Percentiles rank a stretch among this genome's conserved stretches.
These are phyloP conservation scores for Musa beccarii DNA, from an alignment of 176 grass and related monocot genomes.

Conservation along the genomic window DNA sequence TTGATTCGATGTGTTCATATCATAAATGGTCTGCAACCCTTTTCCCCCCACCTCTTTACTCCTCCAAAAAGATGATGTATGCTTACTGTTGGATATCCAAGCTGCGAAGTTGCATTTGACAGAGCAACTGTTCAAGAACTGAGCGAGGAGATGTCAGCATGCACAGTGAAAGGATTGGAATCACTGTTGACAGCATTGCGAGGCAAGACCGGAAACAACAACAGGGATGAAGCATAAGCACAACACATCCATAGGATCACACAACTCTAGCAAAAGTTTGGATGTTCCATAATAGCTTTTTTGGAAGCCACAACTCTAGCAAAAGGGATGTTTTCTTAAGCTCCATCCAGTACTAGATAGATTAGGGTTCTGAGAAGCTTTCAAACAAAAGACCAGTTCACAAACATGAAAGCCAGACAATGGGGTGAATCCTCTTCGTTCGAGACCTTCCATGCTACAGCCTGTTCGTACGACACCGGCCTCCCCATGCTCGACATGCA, in stretches of 20 bases:
- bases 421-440: constrained; percentile 47
- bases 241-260: not conserved
- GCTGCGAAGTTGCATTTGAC: too few relatives aligned
- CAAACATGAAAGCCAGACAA: constrained; percentile 91
- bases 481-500: constrained; percentile 88
- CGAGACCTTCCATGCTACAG: constrained; percentile 75
- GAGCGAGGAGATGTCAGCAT: not conserved
- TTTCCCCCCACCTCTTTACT: not conserved
- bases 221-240: not conserved
- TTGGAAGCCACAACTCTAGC: not conserved
- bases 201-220: not conserved
- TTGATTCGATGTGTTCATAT: not conserved
- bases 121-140: not conserved
- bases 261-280: not conserved
- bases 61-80: not conserved
- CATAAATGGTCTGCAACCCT: not conserved
- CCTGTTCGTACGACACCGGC: constrained; percentile 64
- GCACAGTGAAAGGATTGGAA: not conserved
- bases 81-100: not conserved
- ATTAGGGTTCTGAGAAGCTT: not conserved
- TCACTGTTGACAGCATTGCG: too few relatives aligned
- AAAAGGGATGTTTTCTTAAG: not conserved
- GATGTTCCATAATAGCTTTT: not conserved
- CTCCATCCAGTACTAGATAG: not conserved
- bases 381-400: constrained; percentile 93